These are phyloP conservation scores for Ensete glaucum DNA, from an alignment of 176 grass and related monocot genomes.

Conservation along the genomic window DNA sequence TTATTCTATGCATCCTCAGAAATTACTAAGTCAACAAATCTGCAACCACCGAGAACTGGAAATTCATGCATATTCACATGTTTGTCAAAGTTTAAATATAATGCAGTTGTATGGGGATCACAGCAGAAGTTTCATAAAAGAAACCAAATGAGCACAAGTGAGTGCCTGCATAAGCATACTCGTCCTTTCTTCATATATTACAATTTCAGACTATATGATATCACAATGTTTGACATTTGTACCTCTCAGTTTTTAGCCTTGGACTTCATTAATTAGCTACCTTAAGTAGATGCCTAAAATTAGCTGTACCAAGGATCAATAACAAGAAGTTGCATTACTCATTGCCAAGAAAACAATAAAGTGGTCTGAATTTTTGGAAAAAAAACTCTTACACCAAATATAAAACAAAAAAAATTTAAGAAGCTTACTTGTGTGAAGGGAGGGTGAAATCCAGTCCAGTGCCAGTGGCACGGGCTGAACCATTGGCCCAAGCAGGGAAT, in stretches of 20 bases:
- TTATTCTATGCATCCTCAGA: not conserved
- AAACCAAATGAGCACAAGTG: not conserved
- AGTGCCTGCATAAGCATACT: too few relatives aligned
- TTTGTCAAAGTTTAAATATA: not conserved
- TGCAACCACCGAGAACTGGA: not conserved
- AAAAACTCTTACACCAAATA: not conserved
- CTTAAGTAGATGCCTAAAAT: not conserved
- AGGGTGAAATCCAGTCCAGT: constrained; percentile 79
- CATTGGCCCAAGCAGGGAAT: constrained; percentile 60
- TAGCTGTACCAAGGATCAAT: not conserved
- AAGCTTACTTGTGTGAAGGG: constrained; percentile 89
- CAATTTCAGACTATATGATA: too few relatives aligned
- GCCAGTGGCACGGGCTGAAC: constrained; percentile 53
- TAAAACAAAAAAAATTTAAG: not conserved
- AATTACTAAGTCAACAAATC: not conserved
- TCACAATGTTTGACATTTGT: too few relatives aligned
- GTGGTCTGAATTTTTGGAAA: not conserved
- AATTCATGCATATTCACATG: not conserved
- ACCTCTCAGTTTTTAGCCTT: too few relatives aligned
- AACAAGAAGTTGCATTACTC: not conserved
- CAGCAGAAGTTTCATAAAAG: not conserved
- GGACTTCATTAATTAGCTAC: not conserved
- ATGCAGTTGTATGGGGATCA: not conserved
- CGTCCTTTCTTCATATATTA: too few relatives aligned
- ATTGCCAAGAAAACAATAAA: constrained; percentile 15